Evolutionary conservation across 495 filamentous ascomycete genomes (phyloP).

Genomic region (Cercophora scortea): DNA sequence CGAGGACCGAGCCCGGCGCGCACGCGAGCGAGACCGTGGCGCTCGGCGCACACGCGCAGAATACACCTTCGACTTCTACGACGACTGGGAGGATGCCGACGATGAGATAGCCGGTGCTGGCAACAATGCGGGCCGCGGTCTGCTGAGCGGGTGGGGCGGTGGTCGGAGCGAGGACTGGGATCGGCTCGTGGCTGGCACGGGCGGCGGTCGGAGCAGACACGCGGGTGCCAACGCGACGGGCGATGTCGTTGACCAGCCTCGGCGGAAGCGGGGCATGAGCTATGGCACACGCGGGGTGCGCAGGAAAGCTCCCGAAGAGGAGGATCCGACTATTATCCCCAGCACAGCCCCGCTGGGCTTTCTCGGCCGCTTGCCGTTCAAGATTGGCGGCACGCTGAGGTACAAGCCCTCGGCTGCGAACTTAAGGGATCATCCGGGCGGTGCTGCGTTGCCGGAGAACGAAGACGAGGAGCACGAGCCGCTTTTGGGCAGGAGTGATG

Average conservation of each 20-base stretch:
- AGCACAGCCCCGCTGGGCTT: slow-evolving; percentile 82
- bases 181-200: slow-evolving; percentile 71
- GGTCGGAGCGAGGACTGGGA: slow-evolving; percentile 85
- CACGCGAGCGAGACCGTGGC: slow-evolving; percentile 45
- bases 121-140: slow-evolving; percentile 27
- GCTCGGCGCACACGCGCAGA: slow-evolving; percentile 58
- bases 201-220: slow-evolving; percentile 33
- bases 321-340: slow-evolving; percentile 87
- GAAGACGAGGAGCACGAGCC: slow-evolving; percentile 60
- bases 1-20: slow-evolving; percentile 65
- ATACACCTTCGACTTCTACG: slow-evolving; percentile 93
- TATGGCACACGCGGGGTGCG: slow-evolving; percentile 66
- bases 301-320: slow-evolving; percentile 60
- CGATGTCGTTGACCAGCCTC: slow-evolving; percentile 56
- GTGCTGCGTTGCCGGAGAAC: slow-evolving; percentile 26
- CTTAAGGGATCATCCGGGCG: slow-evolving; percentile 74
- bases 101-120: slow-evolving; percentile 21
- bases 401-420: slow-evolving; percentile 91
- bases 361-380: slow-evolving; percentile 74
- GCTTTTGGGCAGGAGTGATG: slow-evolving; percentile 53
- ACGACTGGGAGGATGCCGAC: slow-evolving; percentile 82
- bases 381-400: slow-evolving; percentile 70
- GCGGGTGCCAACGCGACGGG: slow-evolving; percentile 14
- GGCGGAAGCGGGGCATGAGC: slow-evolving; percentile 74
- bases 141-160: slow-evolving; percentile 51